Base-by-base conservation (phyloP, 495 filamentous ascomycete species). In the Neurospora sp. region DNA sequence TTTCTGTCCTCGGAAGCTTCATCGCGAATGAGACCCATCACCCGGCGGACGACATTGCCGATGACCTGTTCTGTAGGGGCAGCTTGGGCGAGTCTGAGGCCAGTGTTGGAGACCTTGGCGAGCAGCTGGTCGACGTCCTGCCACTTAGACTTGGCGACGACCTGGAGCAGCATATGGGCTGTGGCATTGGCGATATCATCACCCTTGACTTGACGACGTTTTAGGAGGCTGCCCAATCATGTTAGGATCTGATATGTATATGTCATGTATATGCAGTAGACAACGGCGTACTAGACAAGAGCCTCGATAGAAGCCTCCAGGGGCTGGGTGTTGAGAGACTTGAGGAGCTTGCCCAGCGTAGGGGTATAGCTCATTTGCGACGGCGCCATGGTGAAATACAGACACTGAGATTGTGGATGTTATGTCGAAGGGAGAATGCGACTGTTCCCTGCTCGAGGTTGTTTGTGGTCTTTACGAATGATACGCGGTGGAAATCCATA, bases 181-280 rank as follows among this genome's bases (percentile, higher is more conserved):
- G 95, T 98, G 76, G 94, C 96, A 71, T 92, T 88, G 61, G 96
- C 96, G 83, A 94, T 97, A 79, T 92, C 89, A 82, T 93, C 88
- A 77, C 92, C 92, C 71, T 87, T 87, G 76, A 99, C 96, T 78
- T 98, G 94, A 76, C 94, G 87, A 78, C 94, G 86, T 81, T 97
- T 97, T 42, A 99, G 88, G 41, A 97, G 89, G 68, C 94, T 97
- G 76, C 61, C 53, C 53, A 31, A 61, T 20, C 31, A 59, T 1
- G 40, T 70, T 69, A 74, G 47, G 18, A 18, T 7, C 16, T 59
- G 20, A 59, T 27, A 31, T 59, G 65, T 68, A 31, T 38, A 71
- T 69, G 65, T 7, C 39, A 27, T 35, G 38, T 10, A 61, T 65
- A 71, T 35, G 9, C 1, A 47, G 20, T 10, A 10, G n/a, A 20